Base-by-base conservation (phyloP, 2,329 filamentous ascomycete species). In the Fusarium pseudocircinatum region DNA sequence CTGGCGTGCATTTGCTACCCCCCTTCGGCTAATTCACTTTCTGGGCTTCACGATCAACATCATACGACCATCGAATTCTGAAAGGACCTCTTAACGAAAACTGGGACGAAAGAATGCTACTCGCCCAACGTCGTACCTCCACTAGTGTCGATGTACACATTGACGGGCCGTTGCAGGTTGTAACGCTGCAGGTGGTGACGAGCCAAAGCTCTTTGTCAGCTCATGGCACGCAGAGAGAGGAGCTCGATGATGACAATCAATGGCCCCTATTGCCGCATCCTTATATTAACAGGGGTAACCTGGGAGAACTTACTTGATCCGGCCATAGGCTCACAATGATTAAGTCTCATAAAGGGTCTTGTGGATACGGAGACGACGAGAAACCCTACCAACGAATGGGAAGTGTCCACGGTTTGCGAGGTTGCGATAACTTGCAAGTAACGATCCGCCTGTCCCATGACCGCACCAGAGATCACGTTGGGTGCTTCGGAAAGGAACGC, bases 1-100 rank as follows among this genome's bases (percentile, higher is more conserved):
- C 50, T 77, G 76, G 71, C 73, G 73, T 73, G 76, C 74, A 77
- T 60, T 67, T 64, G 50, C 65, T 44, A 20, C 66, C 71, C 65
- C 65, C 70, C 53, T 67, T 70, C 63, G 65, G 73, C 70, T 74
- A 67, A 67, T 52, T 62, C 60, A 64, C 52, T 56, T 36, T 63
- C 61, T 65, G 56, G 53, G 43, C 24, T 40, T 58, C 39, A 22
- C 40, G 42, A 50, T 40, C 28, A 63, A 66, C 65, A 77, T 78
- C 74, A 77, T 77, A 77, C 75, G 72, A 78, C 70, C 36, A 66
- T 59, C 50, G 56, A 60, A 46, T 76, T 42, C 39, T 30, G 63
- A 26, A 49, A 44, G 24, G 52, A 42, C 53, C 50, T 37, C 43
- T 54, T 52, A 54, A 32, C 43, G 50, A 56, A 47, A 39, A 50